Percentiles rank a stretch among this genome's conserved stretches.
Evolutionary conservation across 345 rosid species (phyloP).

Genomic region (Ailanthus altissimus): DNA sequence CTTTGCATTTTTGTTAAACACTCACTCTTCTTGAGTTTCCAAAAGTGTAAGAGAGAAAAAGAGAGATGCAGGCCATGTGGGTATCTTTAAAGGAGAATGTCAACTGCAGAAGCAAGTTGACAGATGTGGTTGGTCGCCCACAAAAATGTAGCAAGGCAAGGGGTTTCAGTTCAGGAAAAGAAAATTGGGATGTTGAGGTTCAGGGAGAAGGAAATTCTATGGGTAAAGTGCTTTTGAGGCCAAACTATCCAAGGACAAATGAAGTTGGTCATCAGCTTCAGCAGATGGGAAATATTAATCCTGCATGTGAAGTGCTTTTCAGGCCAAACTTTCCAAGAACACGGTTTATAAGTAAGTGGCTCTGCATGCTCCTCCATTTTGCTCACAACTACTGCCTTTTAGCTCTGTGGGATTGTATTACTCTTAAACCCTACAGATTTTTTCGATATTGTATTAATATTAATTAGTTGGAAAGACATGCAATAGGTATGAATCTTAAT

Average conservation of each 20-base stretch:
- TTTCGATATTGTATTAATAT: background rate
- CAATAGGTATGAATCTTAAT: background rate
- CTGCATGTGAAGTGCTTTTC: slow-evolving; percentile 30
- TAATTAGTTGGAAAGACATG: background rate
- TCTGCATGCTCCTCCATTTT: background rate
- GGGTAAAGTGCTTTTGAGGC: slow-evolving; percentile 29
- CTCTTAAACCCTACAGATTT: slow-evolving; percentile 1
- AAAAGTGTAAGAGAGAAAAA: background rate
- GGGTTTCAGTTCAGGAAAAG: background rate
- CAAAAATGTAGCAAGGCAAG: slow-evolving; percentile 15
- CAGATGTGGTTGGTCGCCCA: slow-evolving; percentile 15
- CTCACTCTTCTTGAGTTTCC: background rate
- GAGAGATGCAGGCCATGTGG: slow-evolving; percentile 41
- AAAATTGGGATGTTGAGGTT: slow-evolving; percentile 17
- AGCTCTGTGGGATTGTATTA: background rate
- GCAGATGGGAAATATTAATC: slow-evolving; percentile 31
- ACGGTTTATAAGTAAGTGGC: slow-evolving; percentile 28
- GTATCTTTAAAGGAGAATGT: slow-evolving; percentile 39
- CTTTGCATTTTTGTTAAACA: too few relatives aligned
- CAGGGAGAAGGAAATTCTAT: slow-evolving; percentile 26
- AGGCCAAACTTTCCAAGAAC: slow-evolving; percentile 29
- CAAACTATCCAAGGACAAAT: slow-evolving; percentile 20
- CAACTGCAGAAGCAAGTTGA: slow-evolving; percentile 31
- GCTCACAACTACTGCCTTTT: background rate
- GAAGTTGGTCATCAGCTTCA: slow-evolving; percentile 13